These are phyloP conservation scores for Cicer judaicum DNA, from an alignment of 306 rosid species.

Conservation along the genomic window DNA sequence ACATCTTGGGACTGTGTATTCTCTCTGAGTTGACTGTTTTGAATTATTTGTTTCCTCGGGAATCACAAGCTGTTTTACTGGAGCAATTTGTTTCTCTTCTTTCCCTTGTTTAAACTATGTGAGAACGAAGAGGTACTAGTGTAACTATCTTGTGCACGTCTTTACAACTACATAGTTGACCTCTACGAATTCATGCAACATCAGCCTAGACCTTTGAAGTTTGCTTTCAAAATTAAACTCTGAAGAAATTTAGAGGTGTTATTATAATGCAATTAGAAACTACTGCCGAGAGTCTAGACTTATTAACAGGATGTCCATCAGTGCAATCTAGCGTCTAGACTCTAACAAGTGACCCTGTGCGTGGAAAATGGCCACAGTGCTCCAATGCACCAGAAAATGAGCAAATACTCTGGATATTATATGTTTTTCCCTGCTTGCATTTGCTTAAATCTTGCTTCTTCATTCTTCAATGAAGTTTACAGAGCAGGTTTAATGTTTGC, in stretches of 20 bases:
- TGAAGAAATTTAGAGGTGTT: constrained; percentile 3
- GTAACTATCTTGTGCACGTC: constrained; percentile 13
- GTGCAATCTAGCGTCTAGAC: constrained; percentile 23
- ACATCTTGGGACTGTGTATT: background rate
- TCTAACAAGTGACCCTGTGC: constrained; percentile 33
- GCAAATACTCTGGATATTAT: constrained; percentile 22
- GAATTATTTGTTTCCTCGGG: constrained; percentile 23
- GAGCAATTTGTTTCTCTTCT: constrained; percentile 19
- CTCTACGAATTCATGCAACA: constrained; percentile 16
- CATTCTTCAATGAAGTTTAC: constrained; percentile 28
- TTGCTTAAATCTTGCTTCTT: constrained; percentile 33
- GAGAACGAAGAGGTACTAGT: constrained; percentile 20
- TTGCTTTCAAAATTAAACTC: constrained; percentile 10
- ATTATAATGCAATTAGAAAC: background rate
- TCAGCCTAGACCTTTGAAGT: constrained; percentile 20
- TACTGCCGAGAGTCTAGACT: background rate
- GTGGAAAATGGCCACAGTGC: constrained; percentile 2
- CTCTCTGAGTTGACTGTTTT: constrained; percentile 17
- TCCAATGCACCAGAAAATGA: constrained; percentile 6
- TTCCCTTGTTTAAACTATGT: constrained; percentile 29
- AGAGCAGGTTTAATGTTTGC: constrained; percentile 24
- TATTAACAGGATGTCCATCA: constrained; percentile 2
- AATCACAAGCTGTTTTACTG: constrained; percentile 23
- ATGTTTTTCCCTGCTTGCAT: constrained; percentile 24
- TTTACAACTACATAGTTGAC: constrained; percentile 6